These are phyloP conservation scores for Russula abietina DNA, from an alignment of 768 basidiomycete genomes.

Conservation along the genomic window DNA sequence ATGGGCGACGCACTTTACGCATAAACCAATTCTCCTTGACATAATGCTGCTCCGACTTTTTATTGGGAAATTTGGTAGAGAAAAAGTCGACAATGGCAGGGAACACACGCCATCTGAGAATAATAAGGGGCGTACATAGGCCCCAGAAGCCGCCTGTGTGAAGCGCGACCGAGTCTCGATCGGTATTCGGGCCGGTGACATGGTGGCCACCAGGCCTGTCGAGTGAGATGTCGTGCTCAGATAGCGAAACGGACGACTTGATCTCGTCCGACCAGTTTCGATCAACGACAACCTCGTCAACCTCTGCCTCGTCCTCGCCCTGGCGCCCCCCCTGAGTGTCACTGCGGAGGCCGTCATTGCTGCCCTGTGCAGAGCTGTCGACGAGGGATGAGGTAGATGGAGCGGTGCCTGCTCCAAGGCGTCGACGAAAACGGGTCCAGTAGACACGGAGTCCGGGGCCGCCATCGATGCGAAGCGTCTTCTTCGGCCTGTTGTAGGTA, in stretches of 20 bases:
- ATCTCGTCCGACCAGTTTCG: constrained; percentile 58
- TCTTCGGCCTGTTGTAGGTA: constrained; percentile 31
- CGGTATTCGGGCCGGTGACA: constrained; percentile 34
- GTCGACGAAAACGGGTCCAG: constrained; percentile 49
- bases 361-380: constrained; percentile 28
- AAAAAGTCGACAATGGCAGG: constrained; percentile 54
- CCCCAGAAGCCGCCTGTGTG: constrained; percentile 36
- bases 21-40: constrained; percentile 68
- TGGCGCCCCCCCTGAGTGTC: constrained; percentile 31
- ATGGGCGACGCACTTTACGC: constrained; percentile 40
- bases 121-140: constrained; percentile 34
- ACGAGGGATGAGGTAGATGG: constrained; percentile 39
- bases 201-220: constrained; percentile 46
- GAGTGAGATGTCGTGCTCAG: constrained; percentile 44
- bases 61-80: constrained; percentile 53
- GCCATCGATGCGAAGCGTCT: constrained; percentile 35
- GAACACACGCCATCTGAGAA: constrained; percentile 55
- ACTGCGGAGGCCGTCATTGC: constrained; percentile 27
- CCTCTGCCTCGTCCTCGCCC: constrained; percentile 37
- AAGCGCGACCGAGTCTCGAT: constrained; percentile 33
- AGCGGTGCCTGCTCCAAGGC: constrained; percentile 49
- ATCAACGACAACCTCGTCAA: constrained; percentile 75
- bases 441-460: constrained; percentile 34
- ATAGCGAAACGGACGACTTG: constrained; percentile 46
- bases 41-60: constrained; percentile 47